Conservation (phyloP, 768 basidiomycete species). For the Macrolepiota albuminosa region DNA sequence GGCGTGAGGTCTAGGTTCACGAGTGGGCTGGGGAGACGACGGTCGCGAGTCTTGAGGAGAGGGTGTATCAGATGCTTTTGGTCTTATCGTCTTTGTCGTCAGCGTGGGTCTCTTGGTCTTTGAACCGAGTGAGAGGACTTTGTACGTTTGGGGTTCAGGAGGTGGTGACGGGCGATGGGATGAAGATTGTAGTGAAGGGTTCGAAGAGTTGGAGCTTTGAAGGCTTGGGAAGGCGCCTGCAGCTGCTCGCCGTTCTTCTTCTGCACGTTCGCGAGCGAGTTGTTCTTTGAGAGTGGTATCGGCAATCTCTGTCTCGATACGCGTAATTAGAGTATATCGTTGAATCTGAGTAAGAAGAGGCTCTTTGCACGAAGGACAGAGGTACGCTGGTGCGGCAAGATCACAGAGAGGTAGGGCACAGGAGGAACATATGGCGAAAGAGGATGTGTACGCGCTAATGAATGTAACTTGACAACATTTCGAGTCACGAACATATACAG, state of each 20-base stretch:
- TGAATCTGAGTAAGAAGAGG: constrained; percentile 30
- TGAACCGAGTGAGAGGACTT: constrained; percentile 52
- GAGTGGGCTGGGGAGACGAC: constrained; percentile 28
- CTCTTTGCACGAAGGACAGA: constrained; percentile 50
- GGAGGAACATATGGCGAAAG: too few species aligned
- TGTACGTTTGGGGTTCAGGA: constrained; percentile 32
- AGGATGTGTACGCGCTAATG: too few species aligned
- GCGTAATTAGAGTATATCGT: constrained; percentile 32
- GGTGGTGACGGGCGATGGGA: constrained; percentile 5
- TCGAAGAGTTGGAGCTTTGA: constrained; percentile 1
- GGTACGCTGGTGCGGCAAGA: too few species aligned
- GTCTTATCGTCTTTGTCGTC: constrained; percentile 39
- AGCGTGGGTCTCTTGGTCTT: constrained; percentile 47
- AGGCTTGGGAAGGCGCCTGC: constrained; percentile 64
- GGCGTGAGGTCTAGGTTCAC: constrained; percentile 33
- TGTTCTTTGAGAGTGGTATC: constrained; percentile 44
- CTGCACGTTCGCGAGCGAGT: constrained; percentile 38
- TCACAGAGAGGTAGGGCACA: too few species aligned
- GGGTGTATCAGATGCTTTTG: constrained; percentile 7
- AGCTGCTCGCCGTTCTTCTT: constrained; percentile 43
- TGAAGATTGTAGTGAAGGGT: not conserved
- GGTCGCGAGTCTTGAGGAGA: constrained; percentile 28
- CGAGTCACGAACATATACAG: too few species aligned
- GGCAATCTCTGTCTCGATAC: constrained; percentile 39
- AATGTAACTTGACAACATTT: too few species aligned